These are phyloP conservation scores for Coemansia sp. DNA, from an alignment of 192 early-diverging fungal species.

Conservation along the genomic window DNA sequence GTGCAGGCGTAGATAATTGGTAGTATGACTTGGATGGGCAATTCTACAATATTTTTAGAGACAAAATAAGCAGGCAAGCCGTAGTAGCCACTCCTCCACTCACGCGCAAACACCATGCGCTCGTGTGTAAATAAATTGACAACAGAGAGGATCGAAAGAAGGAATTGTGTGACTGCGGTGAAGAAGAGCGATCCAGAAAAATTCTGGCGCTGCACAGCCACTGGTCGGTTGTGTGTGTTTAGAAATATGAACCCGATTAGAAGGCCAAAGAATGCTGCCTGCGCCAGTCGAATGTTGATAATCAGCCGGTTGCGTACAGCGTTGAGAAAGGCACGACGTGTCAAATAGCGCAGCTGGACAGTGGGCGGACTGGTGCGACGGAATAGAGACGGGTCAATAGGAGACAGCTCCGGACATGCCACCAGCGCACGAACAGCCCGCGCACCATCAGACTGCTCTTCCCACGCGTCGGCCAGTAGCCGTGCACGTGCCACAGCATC, in stretches of 20 bases:
- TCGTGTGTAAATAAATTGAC: constrained; percentile 56
- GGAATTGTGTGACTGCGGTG: constrained; percentile 44
- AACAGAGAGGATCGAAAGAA: constrained; percentile 50
- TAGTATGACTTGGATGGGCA: constrained; percentile 56
- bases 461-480: constrained; percentile 44
- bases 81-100: constrained; percentile 61
- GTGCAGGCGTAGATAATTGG: constrained; percentile 50
- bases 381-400: constrained; percentile 23
- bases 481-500: constrained; percentile 14
- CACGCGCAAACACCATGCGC: constrained; percentile 59
- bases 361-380: constrained; percentile 24
- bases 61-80: constrained; percentile 57
- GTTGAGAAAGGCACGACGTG: constrained; percentile 47
- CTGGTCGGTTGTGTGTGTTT: constrained; percentile 41
- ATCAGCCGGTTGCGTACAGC: constrained; percentile 57
- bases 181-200: constrained; percentile 59
- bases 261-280: constrained; percentile 53
- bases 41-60: constrained; percentile 58
- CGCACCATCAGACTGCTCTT: constrained; percentile 24
- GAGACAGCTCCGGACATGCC: constrained; percentile 23
- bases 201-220: constrained; percentile 51
- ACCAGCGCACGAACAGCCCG: constrained; percentile 16
- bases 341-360: constrained; percentile 49
- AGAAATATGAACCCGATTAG: constrained; percentile 59
- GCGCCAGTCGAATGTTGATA: constrained; percentile 46